Evolutionary conservation across 179 eudicot genomes (phyloP), one percentile per base, ranked within the genome.

Genomic region (Carnegiea gigantea): DNA sequence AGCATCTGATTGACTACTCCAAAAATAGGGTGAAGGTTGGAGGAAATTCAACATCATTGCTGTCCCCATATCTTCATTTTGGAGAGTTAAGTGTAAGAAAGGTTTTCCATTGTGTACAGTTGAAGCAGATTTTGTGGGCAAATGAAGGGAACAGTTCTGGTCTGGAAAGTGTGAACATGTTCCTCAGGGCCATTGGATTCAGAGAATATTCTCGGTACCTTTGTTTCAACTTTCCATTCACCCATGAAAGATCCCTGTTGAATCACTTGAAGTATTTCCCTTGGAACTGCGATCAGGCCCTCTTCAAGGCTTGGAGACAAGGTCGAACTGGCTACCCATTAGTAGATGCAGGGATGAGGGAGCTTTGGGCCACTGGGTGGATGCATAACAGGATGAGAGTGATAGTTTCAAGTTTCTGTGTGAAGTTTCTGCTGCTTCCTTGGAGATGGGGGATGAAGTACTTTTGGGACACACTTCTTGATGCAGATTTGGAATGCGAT

Each of bases 351-450:
- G 97, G 98, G 40, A 96, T 96, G 99, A 86, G 99, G 83, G 99
- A 96, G 87, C 90, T 96, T n/a, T 96, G 99, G 99, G 99, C 99
- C 7, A 96, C 97, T 4, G 99, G 99, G 44, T 96, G 99, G 99
- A 90, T 90, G 48, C 99, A 95, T 78, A 96, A 95, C 74, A 88
- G 89, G 82, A 90, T 92, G 86, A 87, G 99, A 87, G 97, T 95
- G 67, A 96, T 93, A 81, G 97, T 91, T 78, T 89, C 99, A 0
- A 91, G 97, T 84, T 96, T 96, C 80, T 94, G 87, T 76, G 98
- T 96, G 14, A 96, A 96, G 87, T 81, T 92, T 85, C 80, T 96
- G 80, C 89, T 93, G 75, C 89, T 96, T 83, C 98, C 98, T n/a
- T 96, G 99, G 98, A 90, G 87, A 85, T 96, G 99, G 99, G 99